Base-by-base conservation (phyloP, 805 yeast genomes). In the Lipomyces oligophaga region DNA sequence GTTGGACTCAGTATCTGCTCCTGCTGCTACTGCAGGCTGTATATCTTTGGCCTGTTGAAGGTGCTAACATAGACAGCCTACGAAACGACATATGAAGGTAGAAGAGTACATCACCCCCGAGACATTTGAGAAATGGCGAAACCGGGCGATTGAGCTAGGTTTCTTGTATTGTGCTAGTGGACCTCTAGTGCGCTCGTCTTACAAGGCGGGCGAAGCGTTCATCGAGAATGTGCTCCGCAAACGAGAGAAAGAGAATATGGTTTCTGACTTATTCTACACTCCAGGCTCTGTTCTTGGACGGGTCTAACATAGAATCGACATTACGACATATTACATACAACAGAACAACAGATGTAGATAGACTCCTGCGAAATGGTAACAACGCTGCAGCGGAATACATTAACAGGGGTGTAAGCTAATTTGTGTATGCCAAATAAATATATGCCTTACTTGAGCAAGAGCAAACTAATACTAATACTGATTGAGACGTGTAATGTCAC, bases 171-270 rank as follows among this genome's bases (percentile, higher is more conserved):
- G 96, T 66, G 98, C 98, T 2, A 82, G 94, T 51, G 99, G 97
- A 3, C 98, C 99, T 2, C 74, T 93, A 60, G 97, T 93, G 4
- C 79, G 99, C 65, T 87, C 97, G 1, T 85, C 95, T 2, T 93
- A 93, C 69, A 93, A 93, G 67, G 99, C 99, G 22, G 99, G 99
- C 50, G 99, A 93, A 67, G 85, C 95, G 1, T 93, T 88, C 61
- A 89, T 93, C 60, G 97, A 93, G 67, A 93, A 93, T 62, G 93
- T 93, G 25, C 73, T 90, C 48, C 81, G 81, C 61, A 83, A 85
- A 68, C 79, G 93, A 66, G 72, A 62, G 28, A 40, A 34, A 18
- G n/a, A n/a, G n/a, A n/a, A n/a, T n/a, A n/a, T n/a, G n/a, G 18
- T n/a, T n/a, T n/a, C n/a, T n/a, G n/a, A n/a, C n/a, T n/a, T n/a